Conservation (phyloP, 2,329 filamentous ascomycete species). For the Dactylonectria estremocensis region DNA sequence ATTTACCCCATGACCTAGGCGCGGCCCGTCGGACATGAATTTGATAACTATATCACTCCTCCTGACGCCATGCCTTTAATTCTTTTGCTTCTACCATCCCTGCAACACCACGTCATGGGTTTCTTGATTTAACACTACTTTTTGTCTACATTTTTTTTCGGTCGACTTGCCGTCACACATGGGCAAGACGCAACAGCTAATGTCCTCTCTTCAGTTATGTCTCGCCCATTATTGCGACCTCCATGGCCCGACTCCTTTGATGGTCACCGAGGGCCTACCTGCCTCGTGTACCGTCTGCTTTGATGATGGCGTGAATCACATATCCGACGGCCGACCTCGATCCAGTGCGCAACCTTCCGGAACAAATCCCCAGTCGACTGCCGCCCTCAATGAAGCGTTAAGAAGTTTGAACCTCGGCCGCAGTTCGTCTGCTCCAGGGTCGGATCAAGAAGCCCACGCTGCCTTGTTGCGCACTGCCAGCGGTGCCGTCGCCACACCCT, state of each 20-base stretch:
- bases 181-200: conserved; percentile 52
- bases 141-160: conserved; percentile 16
- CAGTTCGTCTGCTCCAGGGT: conserved; percentile 60
- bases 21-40: conserved; percentile 39
- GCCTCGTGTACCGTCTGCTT: conserved; percentile 73
- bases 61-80: conserved; percentile 13
- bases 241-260: conserved; percentile 78
- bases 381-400: conserved; percentile 62
- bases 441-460: conserved; percentile 61
- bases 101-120: conserved; percentile 43
- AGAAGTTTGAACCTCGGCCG: conserved; percentile 64
- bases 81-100: conserved; percentile 37
- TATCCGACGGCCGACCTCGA: conserved; percentile 55
- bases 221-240: conserved; percentile 80
- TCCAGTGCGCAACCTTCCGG: conserved; percentile 57
- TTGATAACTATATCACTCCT: conserved; percentile 39
- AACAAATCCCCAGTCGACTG: conserved; percentile 52
- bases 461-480: conserved; percentile 60
- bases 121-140: conserved; percentile 35
- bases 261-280: conserved; percentile 78
- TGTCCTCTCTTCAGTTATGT: conserved; percentile 69
- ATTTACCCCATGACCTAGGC: conserved; percentile 46
- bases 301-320: conserved; percentile 55
- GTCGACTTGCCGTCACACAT: conserved; percentile 41
- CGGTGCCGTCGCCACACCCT: conserved; percentile 53